Evolutionary conservation across 202 grass and related monocot species (phyloP), one percentile per base, ranked within the genome.

Genomic region (Bolboschoenoplectus hybrid): DNA sequence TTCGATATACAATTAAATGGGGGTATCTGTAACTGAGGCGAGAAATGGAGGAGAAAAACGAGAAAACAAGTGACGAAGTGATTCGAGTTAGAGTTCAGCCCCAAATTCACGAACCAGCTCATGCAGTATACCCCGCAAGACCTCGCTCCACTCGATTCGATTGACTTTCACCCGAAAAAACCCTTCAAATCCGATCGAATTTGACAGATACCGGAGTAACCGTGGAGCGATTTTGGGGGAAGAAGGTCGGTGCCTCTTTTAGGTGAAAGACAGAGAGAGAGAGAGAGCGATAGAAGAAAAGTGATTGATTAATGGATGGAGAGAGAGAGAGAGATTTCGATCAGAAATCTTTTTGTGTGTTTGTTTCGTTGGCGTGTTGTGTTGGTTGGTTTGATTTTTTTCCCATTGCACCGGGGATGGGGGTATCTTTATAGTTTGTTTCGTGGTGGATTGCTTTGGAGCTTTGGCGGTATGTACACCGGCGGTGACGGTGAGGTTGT

Each of bases 91-190:
- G 92, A 99, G 65, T 93, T 99, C 36, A 97, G 88, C 83, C 93
- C 93, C 91, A 94, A 82, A 85, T 99, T 99, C 81, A 94, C 97
- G 78, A 97, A 99, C 93, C 92, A 97, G 92, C 91, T 99, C 97
- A 99, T 99, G 83, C 93, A 74, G 86, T 63, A 85, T 63, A 63
- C 82, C 71, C 78, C 63, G 83, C 91, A 86, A 84, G 57, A 89
- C 77, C 58, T 45, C 44, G 62, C 65, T 53, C 13, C 53, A 78
- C 13, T 44, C 7, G 65, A 41, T 14, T 64, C 66, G 32, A 75
- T 65, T 47, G 20, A 75, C 62, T 74, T 44, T 34, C 67, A 43
- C 14, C 70, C 26, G 26, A 26, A 2, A 64, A 60, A 85, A 78
- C 56, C 64, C 45, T 52, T 67, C 66, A 20, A 71, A 55, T 72